Base-by-base conservation (phyloP, 2,329 filamentous ascomycete genomes). In the Cryphonectria naterciae region DNA sequence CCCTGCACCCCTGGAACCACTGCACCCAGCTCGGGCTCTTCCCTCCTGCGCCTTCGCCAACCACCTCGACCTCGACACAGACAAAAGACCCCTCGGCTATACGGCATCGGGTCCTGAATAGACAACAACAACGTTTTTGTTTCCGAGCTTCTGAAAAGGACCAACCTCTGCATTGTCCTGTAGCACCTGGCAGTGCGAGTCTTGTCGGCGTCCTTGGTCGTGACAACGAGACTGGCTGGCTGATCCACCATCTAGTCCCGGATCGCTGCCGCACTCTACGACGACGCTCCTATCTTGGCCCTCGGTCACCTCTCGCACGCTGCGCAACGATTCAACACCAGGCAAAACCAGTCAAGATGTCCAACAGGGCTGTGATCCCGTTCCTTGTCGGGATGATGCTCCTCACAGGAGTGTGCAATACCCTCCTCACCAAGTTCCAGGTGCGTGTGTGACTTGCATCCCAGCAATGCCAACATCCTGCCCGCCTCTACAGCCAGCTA, bases 311-410 rank as follows among this genome's bases (percentile, higher is more conserved):
- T 60, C 13, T n/a, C 22, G 32, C 32, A 7, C 35, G 28, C 41
- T 64, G 32, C 28, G 19, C 62, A 49, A 52, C 67, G 41, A 58
- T 28, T 8, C 63, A 67, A 66, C 46, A 65, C 37, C 56, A 65
- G 25, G 22, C 58, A 54, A 49, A 32, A 25, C 63, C 17, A 17
- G 35, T 61, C 61, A 79, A 74, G 67, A 97, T 97, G 93, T 87
- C 92, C 75, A 86, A 88, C 75, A 89, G 88, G 80, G 88, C 88
- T 52, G 79, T 94, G 69, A 88, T 98, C 72, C 94, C 94, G 52
- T 88, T 98, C 78, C 86, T 98, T 74, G 94, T 98, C 81, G 92
- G 87, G 77, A 97, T 98, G 93, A 98, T 98, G 95, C 86, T 98
- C 79, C 83, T 97, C 79, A 98, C 95, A 35, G 95, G 95, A 74